Conservation (phyloP, 805 yeast species). For the Suhomyces faveliae region DNA sequence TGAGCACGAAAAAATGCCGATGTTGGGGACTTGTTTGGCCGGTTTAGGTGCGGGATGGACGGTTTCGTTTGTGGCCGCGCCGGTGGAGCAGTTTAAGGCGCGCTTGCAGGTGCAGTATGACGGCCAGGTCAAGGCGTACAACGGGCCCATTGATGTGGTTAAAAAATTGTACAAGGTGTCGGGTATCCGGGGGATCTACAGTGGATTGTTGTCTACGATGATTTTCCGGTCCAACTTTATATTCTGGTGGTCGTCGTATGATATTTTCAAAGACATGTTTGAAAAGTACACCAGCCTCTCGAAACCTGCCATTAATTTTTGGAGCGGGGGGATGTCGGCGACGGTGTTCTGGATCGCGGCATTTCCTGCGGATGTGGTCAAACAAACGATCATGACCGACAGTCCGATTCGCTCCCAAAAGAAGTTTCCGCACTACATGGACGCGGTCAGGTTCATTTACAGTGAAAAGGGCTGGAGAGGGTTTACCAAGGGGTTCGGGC, state of each 20-base stretch:
- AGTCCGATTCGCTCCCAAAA: conserved; percentile 60
- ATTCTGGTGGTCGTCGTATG: conserved; percentile 95
- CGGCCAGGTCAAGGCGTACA: conserved; percentile 60
- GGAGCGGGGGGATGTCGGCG: conserved; percentile 90
- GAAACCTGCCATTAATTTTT: conserved; percentile 73
- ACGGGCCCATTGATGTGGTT: conserved; percentile 81
- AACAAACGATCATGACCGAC: conserved; percentile 82
- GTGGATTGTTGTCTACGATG: conserved; percentile 83
- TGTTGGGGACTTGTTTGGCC: conserved; percentile 72
- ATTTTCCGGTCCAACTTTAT: conserved; percentile 82
- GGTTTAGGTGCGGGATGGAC: conserved; percentile 88
- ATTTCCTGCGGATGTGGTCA: conserved; percentile 85
- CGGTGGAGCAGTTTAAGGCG: conserved; percentile 87
- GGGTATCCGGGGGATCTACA: conserved; percentile 73
- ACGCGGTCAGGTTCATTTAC: conserved; percentile 70
- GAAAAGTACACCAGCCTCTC: conserved; percentile 62
- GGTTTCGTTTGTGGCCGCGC: conserved; percentile 93
- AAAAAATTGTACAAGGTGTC: conserved; percentile 53
- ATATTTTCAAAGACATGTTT: conserved; percentile 69
- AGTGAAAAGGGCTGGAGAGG: conserved; percentile 62
- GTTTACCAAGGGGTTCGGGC: conserved; percentile 77
- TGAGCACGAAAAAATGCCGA: conserved; percentile 62
- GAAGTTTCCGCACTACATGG: conserved; percentile 65
- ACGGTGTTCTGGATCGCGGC: conserved; percentile 87
- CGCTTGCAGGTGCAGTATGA: conserved; percentile 88